Evolutionary conservation across 805 yeast genomes (phyloP).

Genomic region (Candida qinlingensis): DNA sequence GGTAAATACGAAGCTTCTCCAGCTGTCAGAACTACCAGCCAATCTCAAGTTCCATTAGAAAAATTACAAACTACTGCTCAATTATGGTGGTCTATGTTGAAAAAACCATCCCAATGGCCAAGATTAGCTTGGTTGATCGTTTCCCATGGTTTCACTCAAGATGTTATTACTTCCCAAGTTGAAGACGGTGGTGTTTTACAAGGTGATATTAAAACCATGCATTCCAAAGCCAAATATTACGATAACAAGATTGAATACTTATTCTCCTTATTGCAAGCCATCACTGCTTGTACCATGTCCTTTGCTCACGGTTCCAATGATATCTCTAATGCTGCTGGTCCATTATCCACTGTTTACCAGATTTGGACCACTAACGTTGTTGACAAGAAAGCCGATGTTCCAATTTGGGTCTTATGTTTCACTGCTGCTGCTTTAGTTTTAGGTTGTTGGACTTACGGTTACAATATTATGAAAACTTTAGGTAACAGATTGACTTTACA

Average conservation of each 20-base stretch:
- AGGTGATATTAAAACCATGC: constrained; percentile 45
- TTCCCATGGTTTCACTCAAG: constrained; percentile 59
- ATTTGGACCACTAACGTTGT: constrained; percentile 52
- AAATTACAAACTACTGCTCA: constrained; percentile 31
- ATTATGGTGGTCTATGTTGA: constrained; percentile 33
- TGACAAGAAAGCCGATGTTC: constrained; percentile 47
- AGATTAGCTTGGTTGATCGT: constrained; percentile 41
- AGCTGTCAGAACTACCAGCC: background rate
- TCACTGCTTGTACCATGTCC: constrained; percentile 76
- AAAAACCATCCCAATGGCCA: constrained; percentile 52
- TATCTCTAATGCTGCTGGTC: constrained; percentile 75
- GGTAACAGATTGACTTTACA: constrained; percentile 73
- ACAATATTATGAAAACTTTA: constrained; percentile 61
- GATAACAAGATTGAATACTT: constrained; percentile 66
- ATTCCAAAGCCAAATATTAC: constrained; percentile 55
- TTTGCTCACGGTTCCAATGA: constrained; percentile 83
- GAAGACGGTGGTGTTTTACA: constrained; percentile 33
- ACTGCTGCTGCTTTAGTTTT: constrained; percentile 63
- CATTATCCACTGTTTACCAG: constrained; percentile 58
- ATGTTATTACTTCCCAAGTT: constrained; percentile 49
- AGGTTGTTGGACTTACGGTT: constrained; percentile 70
- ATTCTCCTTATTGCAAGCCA: constrained; percentile 61
- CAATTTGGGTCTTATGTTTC: constrained; percentile 65
- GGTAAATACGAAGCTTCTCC: constrained; percentile 12
- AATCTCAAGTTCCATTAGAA: constrained; percentile 17